phyloP scores from a whole-genome alignment of 305 asterid species.

The Fraxinus ornus region DNA sequence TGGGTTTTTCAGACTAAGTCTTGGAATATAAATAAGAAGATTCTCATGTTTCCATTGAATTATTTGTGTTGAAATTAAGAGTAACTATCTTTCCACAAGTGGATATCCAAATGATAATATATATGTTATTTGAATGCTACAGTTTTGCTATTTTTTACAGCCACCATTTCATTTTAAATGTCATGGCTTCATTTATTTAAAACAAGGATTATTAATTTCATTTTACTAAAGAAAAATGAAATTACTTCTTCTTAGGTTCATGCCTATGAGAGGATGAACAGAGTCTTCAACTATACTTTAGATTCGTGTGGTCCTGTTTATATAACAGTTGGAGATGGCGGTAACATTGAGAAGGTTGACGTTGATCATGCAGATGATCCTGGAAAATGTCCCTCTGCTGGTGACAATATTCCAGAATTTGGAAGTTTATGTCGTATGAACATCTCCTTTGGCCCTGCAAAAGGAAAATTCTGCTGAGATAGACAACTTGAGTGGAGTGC shows the following conservation, averaged over 20 bases:
- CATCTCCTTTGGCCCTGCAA: conserved; percentile 69
- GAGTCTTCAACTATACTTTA: conserved; percentile 69
- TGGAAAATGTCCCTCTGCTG: conserved; percentile 65
- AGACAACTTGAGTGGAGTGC: conserved; percentile 93
- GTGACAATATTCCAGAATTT: conserved; percentile 56
- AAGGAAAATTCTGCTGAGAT: conserved; percentile 82
- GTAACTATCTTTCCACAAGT: not conserved
- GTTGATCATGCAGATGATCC: conserved; percentile 82
- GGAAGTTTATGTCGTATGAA: conserved; percentile 67
- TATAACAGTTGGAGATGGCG: conserved; percentile 87
- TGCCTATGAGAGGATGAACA: conserved; percentile 81
- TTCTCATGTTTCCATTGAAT: not conserved
- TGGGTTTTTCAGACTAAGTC: not conserved
- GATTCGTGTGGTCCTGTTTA: conserved; percentile 78
- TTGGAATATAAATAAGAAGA: not conserved
- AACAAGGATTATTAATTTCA: not conserved
- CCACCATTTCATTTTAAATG: not conserved
- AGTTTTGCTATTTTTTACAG: not conserved
- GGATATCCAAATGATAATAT: not conserved
- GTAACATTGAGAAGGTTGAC: conserved; percentile 73
- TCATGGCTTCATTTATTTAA: not conserved
- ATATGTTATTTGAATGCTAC: not conserved
- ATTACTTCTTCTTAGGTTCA: conserved; percentile 54
- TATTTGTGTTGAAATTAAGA: not conserved
- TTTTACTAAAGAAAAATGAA: not conserved